Conservation (phyloP, 148 eudicot genomes). For the Rhododendron molle region DNA sequence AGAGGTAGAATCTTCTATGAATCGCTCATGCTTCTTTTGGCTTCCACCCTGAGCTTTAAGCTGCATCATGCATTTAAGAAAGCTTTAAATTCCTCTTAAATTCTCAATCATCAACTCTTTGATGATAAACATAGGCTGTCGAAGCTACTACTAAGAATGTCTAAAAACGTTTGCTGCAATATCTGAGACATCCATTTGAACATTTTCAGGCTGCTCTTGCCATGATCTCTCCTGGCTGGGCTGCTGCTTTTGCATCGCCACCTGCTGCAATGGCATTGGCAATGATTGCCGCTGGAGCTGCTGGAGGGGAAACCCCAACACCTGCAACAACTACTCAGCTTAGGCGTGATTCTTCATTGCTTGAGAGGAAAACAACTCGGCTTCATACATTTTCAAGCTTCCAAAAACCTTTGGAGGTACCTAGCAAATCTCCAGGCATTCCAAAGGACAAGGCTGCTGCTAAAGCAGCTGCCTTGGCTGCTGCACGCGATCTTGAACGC, state of each 20-base stretch:
- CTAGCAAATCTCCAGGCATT: conserved; percentile 44
- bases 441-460: conserved; percentile 95
- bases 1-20: neutral
- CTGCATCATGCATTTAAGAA: neutral
- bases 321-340: conserved; percentile 64
- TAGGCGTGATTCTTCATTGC: conserved; percentile 74
- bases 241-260: conserved; percentile 99
- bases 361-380: conserved; percentile 73
- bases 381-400: conserved; percentile 95
- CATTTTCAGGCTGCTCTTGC: conserved; percentile 84
- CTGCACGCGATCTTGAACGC: conserved; percentile 98
- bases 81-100: neutral
- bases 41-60: neutral
- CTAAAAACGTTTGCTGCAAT: neutral
- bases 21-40: neutral
- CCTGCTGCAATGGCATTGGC: conserved; percentile 99
- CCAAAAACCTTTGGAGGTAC: conserved; percentile 60
- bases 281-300: conserved; percentile 99
- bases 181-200: conserved; percentile 12
- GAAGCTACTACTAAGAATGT: neutral
- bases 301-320: conserved; percentile 81
- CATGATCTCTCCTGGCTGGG: conserved; percentile 95
- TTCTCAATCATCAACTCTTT: neutral
- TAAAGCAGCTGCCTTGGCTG: conserved; percentile 98
- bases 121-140: neutral